Percentiles rank a stretch among this genome's conserved stretches.
Conservation (phyloP, 2,329 filamentous ascomycete species). For the Ilyonectria destructans region DNA sequence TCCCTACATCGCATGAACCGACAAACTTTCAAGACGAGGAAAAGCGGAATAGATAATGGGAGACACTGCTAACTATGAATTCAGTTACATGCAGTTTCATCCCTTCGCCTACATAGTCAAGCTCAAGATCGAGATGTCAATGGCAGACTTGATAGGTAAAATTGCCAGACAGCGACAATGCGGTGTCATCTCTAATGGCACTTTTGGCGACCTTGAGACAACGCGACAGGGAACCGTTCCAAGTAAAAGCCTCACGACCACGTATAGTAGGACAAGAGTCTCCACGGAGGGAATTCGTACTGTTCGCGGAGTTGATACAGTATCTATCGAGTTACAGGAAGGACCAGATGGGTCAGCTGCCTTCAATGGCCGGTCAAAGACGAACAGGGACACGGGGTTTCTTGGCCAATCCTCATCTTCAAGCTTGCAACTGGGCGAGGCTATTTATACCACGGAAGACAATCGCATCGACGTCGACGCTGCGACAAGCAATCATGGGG, state of each 20-base stretch:
- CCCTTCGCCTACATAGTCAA: slow-evolving; percentile 69
- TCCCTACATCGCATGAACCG: too few relatives aligned
- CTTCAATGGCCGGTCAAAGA: not conserved
- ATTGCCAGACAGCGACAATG: slow-evolving; percentile 49
- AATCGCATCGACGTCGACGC: too few relatives aligned
- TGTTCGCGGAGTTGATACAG: not conserved
- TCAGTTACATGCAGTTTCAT: slow-evolving; percentile 64
- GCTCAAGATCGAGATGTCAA: slow-evolving; percentile 69
- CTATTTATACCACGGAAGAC: too few relatives aligned
- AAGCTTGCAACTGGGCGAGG: too few relatives aligned
- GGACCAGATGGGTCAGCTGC: not conserved
- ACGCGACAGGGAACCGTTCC: too few relatives aligned
- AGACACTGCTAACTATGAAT: not conserved
- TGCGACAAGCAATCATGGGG: not conserved
- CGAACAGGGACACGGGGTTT: not conserved
- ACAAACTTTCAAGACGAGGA: not conserved
- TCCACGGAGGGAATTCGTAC: not conserved
- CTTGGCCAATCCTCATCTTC: too few relatives aligned
- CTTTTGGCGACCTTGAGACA: slow-evolving; percentile 22
- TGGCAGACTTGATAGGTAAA: slow-evolving; percentile 67
- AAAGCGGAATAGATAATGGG: too few relatives aligned
- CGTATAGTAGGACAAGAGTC: too few relatives aligned
- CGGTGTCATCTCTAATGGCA: slow-evolving; percentile 32
- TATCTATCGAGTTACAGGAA: not conserved
- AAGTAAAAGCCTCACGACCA: too few relatives aligned